Evolutionary conservation across 2,329 filamentous ascomycete species (phyloP), one percentile per base, ranked within the genome.

Genomic region (Nothophoma quercina): DNA sequence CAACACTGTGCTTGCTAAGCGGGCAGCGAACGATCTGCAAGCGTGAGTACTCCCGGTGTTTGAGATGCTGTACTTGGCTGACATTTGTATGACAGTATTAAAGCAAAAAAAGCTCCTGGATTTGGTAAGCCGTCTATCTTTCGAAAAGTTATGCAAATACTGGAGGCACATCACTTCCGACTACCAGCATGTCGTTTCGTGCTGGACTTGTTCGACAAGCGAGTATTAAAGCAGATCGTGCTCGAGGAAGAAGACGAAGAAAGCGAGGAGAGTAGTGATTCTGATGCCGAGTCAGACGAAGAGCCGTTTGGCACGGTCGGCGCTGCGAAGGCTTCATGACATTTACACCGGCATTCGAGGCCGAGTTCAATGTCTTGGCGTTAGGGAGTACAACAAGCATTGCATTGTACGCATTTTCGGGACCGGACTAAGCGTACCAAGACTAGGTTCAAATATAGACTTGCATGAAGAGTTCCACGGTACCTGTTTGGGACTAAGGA

Each of bases 191-290:
- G 93, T 56, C 88, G 93, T 36, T 93, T 96, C 76, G 89, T 96
- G 28, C 87, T 98, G 54, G 95, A 98, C 70, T 78, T 99, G 18
- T 99, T 99, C 67, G 93, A 98, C 68, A 95, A 93, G 75, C 88
- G 85, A 53, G 90, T 98, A 34, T 82, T 98, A 75, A 83, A 92
- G 58, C 85, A 86, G 60, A 90, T 97, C 55, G 89, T 99, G 10
- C 87, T 96, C 51, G 87, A 89, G 43, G 88, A 90, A 64, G 88
- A 89, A 16, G 77, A 68, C 13, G 59, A 68, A 15, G 73, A 70
- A 1, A 69, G 75, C 7, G 64, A 71, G 7, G 68, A 69, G 7
- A 70, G 68, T 28, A 76, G 63, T 9, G 71, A 71, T 18, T 70
- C 67, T 12, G 65, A 63, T 1, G 70, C 69, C 1, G 72, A 73